Percentiles rank a stretch among this genome's conserved stretches.
Evolutionary conservation across 768 basidiomycete species (phyloP).

Genomic region (Tephrocybe sp.): DNA sequence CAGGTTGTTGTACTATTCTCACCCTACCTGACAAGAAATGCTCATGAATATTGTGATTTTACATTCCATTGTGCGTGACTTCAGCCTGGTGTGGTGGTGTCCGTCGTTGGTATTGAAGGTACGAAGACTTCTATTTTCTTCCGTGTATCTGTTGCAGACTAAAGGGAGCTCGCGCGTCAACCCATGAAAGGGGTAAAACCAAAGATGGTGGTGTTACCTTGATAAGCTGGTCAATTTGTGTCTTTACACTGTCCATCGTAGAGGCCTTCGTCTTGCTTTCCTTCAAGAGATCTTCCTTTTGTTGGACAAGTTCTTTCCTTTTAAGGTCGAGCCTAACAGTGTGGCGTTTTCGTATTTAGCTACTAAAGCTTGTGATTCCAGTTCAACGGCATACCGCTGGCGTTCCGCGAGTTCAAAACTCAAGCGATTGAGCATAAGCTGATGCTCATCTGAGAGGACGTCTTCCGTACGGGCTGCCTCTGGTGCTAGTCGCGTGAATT

Average conservation of each 20-base stretch:
- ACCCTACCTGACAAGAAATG: slow-evolving; percentile 9
- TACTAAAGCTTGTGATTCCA: slow-evolving; percentile 10
- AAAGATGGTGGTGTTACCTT: slow-evolving; percentile 45
- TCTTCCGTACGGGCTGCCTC: slow-evolving; percentile 60
- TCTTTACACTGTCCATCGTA: slow-evolving; percentile 75
- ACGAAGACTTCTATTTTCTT: slow-evolving; percentile 74
- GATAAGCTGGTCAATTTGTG: slow-evolving; percentile 71
- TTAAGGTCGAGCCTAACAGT: slow-evolving; percentile 62
- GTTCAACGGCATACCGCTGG: slow-evolving; percentile 56
- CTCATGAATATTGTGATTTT: slow-evolving; percentile 6
- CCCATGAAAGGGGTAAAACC: slow-evolving; percentile 9
- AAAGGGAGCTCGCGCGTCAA: slow-evolving; percentile 14
- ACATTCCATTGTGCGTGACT: not conserved
- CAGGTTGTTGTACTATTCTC: slow-evolving; percentile 16
- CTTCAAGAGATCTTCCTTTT: slow-evolving; percentile 79
- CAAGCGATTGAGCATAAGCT: slow-evolving; percentile 83
- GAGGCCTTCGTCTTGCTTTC: slow-evolving; percentile 71
- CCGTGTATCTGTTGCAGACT: slow-evolving; percentile 72
- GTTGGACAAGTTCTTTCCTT: slow-evolving; percentile 62
- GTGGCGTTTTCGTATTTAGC: not conserved
- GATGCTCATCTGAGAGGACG: slow-evolving; percentile 67
- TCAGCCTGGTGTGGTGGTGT: slow-evolving; percentile 15
- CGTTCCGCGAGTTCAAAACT: slow-evolving; percentile 87
- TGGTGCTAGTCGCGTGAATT: slow-evolving; percentile 70
- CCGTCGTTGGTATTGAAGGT: slow-evolving; percentile 34